Evolutionary conservation across 2,329 filamentous ascomycete genomes (phyloP).

Genomic region (Fusarium poae): DNA sequence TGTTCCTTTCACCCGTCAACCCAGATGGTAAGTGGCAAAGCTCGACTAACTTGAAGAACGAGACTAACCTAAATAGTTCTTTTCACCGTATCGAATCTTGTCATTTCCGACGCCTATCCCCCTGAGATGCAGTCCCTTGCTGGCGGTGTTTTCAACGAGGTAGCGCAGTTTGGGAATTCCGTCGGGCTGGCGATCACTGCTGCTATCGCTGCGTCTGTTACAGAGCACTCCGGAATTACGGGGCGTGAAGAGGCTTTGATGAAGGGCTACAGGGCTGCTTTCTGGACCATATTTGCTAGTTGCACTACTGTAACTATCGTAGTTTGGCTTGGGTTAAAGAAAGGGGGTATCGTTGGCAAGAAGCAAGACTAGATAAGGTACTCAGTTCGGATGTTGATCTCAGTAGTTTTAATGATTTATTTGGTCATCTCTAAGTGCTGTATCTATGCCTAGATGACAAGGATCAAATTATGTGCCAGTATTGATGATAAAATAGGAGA

Average conservation of each 20-base stretch:
- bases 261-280: conserved; percentile 65
- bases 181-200: conserved; percentile 66
- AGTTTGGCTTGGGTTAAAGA: conserved; percentile 57
- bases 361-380: conserved; percentile 54
- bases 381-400: fast-evolving
- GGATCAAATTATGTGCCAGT: no score
- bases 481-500: no score
- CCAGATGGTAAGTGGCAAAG: conserved; percentile 53
- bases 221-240: conserved; percentile 53
- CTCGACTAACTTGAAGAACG: fast-evolving
- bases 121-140: conserved; percentile 68
- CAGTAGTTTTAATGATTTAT: fast-evolving
- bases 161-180: conserved; percentile 68
- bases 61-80: conserved; percentile 54
- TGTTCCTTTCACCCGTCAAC: conserved; percentile 60
- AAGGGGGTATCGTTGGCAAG: conserved; percentile 63
- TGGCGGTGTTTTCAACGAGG: conserved; percentile 71
- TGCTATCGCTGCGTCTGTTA: conserved; percentile 61
- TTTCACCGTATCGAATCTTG: conserved; percentile 67
- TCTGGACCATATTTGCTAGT: conserved; percentile 65
- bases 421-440: fast-evolving
- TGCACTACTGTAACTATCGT: conserved; percentile 54
- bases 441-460: no score
- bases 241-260: conserved; percentile 56
- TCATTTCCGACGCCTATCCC: conserved; percentile 68